A percentile compares a stretch with the other conserved stretches of the same genome.
Evolutionary conservation across 306 rosid genomes (phyloP).

Genomic region (Dryas drummondii): DNA sequence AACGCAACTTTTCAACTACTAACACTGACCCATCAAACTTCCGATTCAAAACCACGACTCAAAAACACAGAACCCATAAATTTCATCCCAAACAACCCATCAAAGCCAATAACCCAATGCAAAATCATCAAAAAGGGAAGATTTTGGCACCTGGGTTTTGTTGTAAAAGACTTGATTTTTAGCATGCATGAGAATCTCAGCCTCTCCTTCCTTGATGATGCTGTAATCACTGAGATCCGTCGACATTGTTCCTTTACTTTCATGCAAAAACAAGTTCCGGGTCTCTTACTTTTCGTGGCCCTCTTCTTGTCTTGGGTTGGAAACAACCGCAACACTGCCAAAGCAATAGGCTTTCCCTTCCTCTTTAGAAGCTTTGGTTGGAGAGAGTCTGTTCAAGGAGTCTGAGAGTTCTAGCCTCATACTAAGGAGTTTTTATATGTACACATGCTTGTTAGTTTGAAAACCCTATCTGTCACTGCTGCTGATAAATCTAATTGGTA

Average conservation of each 20-base stretch:
- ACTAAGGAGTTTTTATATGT: neutral
- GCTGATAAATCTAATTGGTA: neutral
- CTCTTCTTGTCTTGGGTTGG: neutral
- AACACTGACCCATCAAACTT: slow-evolving; percentile 10
- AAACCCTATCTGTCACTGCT: slow-evolving; percentile 37
- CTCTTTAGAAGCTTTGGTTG: slow-evolving; percentile 2
- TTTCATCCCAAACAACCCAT: slow-evolving; percentile 3
- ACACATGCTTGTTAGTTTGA: slow-evolving; percentile 18
- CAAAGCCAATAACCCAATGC: slow-evolving; percentile 18
- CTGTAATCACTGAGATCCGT: slow-evolving; percentile 62
- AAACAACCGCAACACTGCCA: neutral
- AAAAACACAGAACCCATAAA: neutral
- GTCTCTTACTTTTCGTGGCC: slow-evolving; percentile 10
- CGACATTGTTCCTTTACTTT: slow-evolving; percentile 49
- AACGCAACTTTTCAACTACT: neutral
- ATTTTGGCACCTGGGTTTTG: slow-evolving; percentile 73
- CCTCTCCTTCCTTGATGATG: slow-evolving; percentile 93
- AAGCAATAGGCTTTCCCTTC: slow-evolving; percentile 13
- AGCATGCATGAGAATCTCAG: slow-evolving; percentile 94
- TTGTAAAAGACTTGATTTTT: slow-evolving; percentile 89
- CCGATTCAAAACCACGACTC: slow-evolving; percentile 6
- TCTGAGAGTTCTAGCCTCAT: slow-evolving; percentile 22
- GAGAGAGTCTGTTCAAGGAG: slow-evolving; percentile 15
- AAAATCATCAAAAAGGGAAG: slow-evolving; percentile 17
- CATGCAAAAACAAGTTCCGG: slow-evolving; percentile 38